Conservation (phyloP, 495 filamentous ascomycete species). For the Cairneyella variabilis region DNA sequence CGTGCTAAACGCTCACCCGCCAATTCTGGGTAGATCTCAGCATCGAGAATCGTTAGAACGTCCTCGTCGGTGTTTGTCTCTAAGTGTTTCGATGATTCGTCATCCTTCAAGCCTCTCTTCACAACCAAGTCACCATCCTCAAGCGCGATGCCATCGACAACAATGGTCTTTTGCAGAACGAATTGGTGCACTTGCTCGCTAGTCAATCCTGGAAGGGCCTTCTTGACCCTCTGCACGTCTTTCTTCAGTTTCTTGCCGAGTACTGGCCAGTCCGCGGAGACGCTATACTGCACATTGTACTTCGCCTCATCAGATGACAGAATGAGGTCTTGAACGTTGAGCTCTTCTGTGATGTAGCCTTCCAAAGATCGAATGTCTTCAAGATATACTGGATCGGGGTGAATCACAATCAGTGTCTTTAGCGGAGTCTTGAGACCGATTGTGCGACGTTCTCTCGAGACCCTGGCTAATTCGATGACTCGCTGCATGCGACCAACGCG, state of each 20-base stretch:
- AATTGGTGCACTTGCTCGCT: constrained; percentile 72
- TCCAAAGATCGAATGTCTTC: constrained; percentile 83
- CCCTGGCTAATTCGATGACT: constrained; percentile 85
- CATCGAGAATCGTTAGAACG: constrained; percentile 78
- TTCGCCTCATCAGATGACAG: constrained; percentile 82
- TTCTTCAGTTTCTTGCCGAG: constrained; percentile 97
- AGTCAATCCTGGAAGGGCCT: constrained; percentile 75
- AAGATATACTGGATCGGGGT: constrained; percentile 76
- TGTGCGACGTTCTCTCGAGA: constrained; percentile 78
- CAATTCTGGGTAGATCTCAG: constrained; percentile 66
- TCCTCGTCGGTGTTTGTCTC: constrained; percentile 85
- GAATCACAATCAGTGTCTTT: constrained; percentile 86
- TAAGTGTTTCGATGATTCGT: constrained; percentile 60
- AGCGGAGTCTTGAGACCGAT: constrained; percentile 87
- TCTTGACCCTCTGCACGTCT: constrained; percentile 84
- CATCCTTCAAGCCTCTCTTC: constrained; percentile 70
- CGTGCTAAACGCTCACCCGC: constrained; percentile 71
- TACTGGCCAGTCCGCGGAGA: constrained; percentile 85
- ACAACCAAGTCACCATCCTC: constrained; percentile 79
- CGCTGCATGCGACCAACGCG: constrained; percentile 88
- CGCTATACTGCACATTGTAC: constrained; percentile 88
- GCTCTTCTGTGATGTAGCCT: constrained; percentile 80
- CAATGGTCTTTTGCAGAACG: constrained; percentile 62
- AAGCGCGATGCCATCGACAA: constrained; percentile 80
- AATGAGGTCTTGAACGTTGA: constrained; percentile 84